Evolutionary conservation across 2,329 filamentous ascomycete species (phyloP).

Genomic region (Magnaporthiopsis rhizophila): DNA sequence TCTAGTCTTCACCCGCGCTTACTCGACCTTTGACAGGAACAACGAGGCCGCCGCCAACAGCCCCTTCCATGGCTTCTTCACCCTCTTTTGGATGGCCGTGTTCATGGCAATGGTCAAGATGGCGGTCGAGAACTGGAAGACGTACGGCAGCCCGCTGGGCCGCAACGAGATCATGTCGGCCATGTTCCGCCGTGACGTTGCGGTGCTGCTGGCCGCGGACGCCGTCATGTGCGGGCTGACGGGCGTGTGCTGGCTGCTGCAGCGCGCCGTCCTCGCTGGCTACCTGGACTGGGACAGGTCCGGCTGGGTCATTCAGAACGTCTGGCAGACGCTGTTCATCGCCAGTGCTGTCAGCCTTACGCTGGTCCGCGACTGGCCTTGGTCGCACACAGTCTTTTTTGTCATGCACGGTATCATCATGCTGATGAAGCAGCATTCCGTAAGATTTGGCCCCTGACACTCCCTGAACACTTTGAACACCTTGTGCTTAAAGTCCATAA

Average conservation of each 20-base stretch:
- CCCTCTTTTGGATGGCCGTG: constrained; percentile 68
- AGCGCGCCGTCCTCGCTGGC: constrained; percentile 50
- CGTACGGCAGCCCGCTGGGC: constrained; percentile 61
- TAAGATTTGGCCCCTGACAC: too few relatives aligned
- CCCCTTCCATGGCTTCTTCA: constrained; percentile 73
- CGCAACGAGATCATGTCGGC: constrained; percentile 62
- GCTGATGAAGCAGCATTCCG: constrained; percentile 75
- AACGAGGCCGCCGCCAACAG: constrained; percentile 57
- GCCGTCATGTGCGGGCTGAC: constrained; percentile 61
- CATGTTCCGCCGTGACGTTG: constrained; percentile 51
- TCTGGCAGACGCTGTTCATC: constrained; percentile 63
- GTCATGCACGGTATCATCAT: constrained; percentile 67
- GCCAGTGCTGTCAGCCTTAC: constrained; percentile 56
- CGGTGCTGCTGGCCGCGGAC: constrained; percentile 54
- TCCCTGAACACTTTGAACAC: too few relatives aligned
- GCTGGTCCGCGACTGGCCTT: constrained; percentile 67
- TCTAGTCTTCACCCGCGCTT: constrained; percentile 63
- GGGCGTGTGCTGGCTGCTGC: constrained; percentile 56
- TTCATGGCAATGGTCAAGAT: constrained; percentile 59
- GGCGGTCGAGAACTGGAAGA: constrained; percentile 58
- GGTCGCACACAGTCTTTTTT: constrained; percentile 75
- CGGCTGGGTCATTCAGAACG: constrained; percentile 68
- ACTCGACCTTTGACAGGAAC: constrained; percentile 67
- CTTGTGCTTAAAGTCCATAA: too few relatives aligned
- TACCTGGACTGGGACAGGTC: constrained; percentile 57